A percentile compares a stretch with the other conserved stretches of the same genome.
These are phyloP conservation scores for Cryphonectria nitschkei DNA, from an alignment of 2,329 filamentous ascomycete genomes.

Conservation along the genomic window DNA sequence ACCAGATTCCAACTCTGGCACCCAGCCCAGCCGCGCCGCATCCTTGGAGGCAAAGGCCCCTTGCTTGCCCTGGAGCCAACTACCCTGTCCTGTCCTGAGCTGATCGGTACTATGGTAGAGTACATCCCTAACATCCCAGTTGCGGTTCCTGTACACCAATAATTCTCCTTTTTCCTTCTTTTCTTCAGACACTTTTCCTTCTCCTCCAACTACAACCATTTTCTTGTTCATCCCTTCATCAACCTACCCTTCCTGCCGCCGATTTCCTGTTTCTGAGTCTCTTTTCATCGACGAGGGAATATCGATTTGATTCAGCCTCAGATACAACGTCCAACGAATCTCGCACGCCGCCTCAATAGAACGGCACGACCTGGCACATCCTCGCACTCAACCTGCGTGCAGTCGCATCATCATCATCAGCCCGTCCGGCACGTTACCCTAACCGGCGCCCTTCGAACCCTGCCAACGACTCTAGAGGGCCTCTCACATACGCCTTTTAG, in stretches of 20 bases:
- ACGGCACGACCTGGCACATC: neutral
- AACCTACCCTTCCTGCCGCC: neutral
- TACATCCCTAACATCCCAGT: neutral
- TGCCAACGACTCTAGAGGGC: neutral
- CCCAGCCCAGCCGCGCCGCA: constrained; percentile 2
- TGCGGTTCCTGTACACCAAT: constrained; percentile 1
- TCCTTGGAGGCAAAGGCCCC: neutral
- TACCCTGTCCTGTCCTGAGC: neutral
- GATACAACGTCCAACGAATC: neutral
- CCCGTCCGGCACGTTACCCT: neutral
- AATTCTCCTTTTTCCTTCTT: neutral
- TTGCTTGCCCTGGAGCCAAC: neutral
- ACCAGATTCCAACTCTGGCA: neutral
- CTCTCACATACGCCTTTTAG: neutral
- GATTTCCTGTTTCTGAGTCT: neutral
- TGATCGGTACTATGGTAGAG: neutral
- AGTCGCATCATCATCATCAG: neutral
- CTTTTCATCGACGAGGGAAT: neutral
- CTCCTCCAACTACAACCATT: neutral
- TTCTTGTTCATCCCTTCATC: neutral
- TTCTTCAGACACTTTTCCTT: neutral
- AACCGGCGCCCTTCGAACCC: neutral
- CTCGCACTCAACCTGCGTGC: neutral
- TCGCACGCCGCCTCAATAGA: neutral
- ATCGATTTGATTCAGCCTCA: neutral